Conservation (phyloP, 2,329 filamentous ascomycete species). For the Cytospora leucostoma region DNA sequence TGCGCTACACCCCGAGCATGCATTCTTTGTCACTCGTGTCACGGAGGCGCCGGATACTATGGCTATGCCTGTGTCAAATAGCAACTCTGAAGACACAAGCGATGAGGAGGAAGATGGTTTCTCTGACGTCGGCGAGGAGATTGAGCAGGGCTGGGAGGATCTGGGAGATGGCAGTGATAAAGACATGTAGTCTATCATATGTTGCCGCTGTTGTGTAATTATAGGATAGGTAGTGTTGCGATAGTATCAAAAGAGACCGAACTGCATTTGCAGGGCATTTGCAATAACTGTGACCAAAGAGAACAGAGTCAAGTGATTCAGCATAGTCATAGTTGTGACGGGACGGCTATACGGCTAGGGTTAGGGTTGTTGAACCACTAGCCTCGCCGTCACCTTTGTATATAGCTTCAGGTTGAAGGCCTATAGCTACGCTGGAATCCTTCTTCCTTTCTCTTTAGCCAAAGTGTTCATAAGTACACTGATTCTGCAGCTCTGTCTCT, state of each 20-base stretch:
- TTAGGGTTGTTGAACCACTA: no score
- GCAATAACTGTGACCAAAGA: no score
- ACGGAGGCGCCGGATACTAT: not conserved
- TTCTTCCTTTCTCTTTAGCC: no score
- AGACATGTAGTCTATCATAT: not conserved
- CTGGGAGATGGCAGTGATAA: not conserved
- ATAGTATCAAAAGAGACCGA: no score
- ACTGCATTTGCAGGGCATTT: not conserved
- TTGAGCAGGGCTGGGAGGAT: not conserved
- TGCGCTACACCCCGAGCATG: slow-evolving; percentile 46
- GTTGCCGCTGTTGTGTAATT: not conserved
- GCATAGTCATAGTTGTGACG: no score
- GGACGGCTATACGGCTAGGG: no score
- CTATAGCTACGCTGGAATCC: no score
- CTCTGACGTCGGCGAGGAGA: not conserved
- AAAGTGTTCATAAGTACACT: no score
- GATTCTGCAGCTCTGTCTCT: no score
- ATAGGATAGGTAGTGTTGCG: not conserved
- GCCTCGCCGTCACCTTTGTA: no score
- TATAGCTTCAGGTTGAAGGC: no score
- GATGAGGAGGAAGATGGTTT: slow-evolving; percentile 1
- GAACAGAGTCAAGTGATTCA: no score
- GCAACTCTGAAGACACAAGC: not conserved
- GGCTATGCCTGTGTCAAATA: not conserved
- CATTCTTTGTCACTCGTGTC: slow-evolving; percentile 47